Conservation (phyloP, 768 basidiomycete species). For the Lactarius deliciosus region DNA sequence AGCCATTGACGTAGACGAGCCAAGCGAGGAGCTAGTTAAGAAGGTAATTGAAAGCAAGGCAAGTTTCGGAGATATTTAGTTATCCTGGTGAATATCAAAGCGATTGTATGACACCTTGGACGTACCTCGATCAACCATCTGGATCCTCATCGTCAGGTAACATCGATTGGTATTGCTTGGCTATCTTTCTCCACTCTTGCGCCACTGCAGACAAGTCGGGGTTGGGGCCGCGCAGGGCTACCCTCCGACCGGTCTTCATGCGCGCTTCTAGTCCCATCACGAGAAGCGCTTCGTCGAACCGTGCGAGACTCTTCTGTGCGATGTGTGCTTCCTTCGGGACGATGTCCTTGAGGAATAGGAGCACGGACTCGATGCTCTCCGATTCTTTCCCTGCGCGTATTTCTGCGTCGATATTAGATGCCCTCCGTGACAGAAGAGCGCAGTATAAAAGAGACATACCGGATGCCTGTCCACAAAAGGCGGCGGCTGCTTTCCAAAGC, state of each 20-base stretch:
- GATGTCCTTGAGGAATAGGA: conserved; percentile 18
- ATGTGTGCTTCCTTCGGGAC: conserved; percentile 19
- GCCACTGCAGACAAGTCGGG: conserved; percentile 2
- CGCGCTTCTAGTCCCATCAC: conserved; percentile 20
- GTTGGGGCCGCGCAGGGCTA: conserved; percentile 7
- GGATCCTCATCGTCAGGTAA: conserved; percentile 17
- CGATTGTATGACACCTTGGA: background rate
- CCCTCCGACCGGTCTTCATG: conserved; percentile 20
- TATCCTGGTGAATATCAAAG: background rate
- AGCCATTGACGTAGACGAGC: conserved; percentile 71
- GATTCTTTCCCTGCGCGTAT: conserved; percentile 1
- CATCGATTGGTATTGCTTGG: conserved; percentile 20
- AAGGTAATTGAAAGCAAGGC: conserved; percentile 54
- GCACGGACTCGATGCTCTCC: conserved; percentile 17
- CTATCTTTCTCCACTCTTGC: conserved; percentile 18
- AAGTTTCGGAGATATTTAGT: conserved; percentile 10
- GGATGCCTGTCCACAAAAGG: background rate
- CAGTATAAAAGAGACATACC: conserved; percentile 6
- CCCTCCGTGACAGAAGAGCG: background rate
- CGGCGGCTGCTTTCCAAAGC: conserved; percentile 14
- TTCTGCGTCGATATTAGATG: conserved; percentile 11
- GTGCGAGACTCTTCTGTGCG: conserved; percentile 11
- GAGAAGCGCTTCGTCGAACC: conserved; percentile 19
- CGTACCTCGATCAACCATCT: conserved; percentile 3
- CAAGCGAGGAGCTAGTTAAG: conserved; percentile 76